Percentiles rank a stretch among this genome's conserved stretches.
Evolutionary conservation across 2,329 filamentous ascomycete genomes (phyloP).

Genomic region (Graphilbum ipis-grandicollis): DNA sequence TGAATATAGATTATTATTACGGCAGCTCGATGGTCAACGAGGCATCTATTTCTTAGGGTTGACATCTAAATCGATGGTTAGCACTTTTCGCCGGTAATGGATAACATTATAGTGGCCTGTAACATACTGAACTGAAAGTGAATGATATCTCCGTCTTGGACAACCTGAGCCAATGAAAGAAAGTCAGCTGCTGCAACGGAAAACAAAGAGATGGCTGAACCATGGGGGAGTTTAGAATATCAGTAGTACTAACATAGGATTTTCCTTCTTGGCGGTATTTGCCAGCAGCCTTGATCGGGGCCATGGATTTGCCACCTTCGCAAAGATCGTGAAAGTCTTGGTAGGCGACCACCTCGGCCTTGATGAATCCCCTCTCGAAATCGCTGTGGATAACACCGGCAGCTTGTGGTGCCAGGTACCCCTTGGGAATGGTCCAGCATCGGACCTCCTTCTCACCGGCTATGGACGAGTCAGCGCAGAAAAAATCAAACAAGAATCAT

Average conservation of each 20-base stretch:
- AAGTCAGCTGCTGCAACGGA: constrained; percentile 9
- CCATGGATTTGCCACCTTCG: constrained; percentile 24
- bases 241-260: constrained; percentile 17
- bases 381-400: constrained; percentile 96
- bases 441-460: constrained; percentile 27
- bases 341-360: constrained; percentile 26
- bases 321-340: constrained; percentile 26
- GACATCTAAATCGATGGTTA: no score
- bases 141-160: constrained; percentile 24
- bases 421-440: constrained; percentile 50
- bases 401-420: constrained; percentile 87
- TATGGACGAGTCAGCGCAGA: not conserved
- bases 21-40: no score
- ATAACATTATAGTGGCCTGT: no score
- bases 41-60: no score
- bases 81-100: no score
- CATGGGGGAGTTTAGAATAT: no score
- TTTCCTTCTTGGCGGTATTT: constrained; percentile 27
- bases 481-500: no score
- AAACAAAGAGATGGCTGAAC: no score
- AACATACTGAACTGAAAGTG: constrained; percentile 27
- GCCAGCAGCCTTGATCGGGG: constrained; percentile 25
- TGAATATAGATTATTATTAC: no score
- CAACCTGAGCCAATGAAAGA: constrained; percentile 17
- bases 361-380: constrained; percentile 95